Evolutionary conservation across 2,329 filamentous ascomycete species (phyloP), one percentile per base, ranked within the genome.

Genomic region (Penicillium verrucosum): DNA sequence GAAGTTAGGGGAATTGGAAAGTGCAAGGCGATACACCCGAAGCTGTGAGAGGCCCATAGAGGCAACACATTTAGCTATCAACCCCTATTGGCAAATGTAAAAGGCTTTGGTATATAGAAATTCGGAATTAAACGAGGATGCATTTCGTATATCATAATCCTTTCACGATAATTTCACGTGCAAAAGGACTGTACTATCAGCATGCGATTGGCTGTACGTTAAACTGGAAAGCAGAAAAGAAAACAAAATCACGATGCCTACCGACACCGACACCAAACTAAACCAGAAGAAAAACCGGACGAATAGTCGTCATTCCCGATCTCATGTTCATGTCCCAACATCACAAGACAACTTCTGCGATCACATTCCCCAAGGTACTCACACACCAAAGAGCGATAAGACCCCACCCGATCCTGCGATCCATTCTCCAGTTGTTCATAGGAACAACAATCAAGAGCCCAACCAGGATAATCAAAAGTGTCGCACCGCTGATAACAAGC

Each of bases 391-490:
- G 74, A 10, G 78, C 81, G 65, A 99, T 89, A 65, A 97, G 73
- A 0, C 85, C 85, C 81, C 85, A 89, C 14, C 94, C 94, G 65
- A 99, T 90, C 73, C 81, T 87, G 51, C 87, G 83, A 70, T 86
- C 92, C 84, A 97, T 87, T 40, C 88, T 79, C 92, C 92, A 97
- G 61, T 86, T 85, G 74, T 94, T 96, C 77, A 88, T 70, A 5
- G 94, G 94, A 51, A 99, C 90, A 1, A 86, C 81, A 29, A 96
- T 81, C 59, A 99, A 78, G 62, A 99, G 75, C 3, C 88, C 85
- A 4, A 92, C 75, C 18, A 99, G 79, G 1, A 91, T 97, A 29
- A 92, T 70, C 23, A 99, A 78, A 61, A 99, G 78, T 2, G 90
- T 93, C n/a, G 89, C 82, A 1, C 90, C 89, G 51, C 88, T 93